Evolutionary conservation across 1,139 yeast genomes (phyloP).

Genomic region (Kodamaea alishanica): DNA sequence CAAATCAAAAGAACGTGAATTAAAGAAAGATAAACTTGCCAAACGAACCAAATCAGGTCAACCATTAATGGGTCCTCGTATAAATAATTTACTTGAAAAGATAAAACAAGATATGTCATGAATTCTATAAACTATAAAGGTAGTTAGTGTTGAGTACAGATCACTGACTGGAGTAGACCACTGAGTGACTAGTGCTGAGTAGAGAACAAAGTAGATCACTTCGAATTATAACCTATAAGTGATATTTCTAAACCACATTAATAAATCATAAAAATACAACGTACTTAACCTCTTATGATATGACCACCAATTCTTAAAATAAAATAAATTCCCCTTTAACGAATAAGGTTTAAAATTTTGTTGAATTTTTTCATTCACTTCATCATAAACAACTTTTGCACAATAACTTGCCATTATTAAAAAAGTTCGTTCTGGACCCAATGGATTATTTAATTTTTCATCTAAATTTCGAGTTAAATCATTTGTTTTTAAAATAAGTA

Average conservation of each 20-base stretch:
- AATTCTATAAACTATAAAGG: neutral
- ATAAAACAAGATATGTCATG: constrained; percentile 48
- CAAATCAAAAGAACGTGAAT: constrained; percentile 30
- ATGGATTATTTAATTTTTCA: constrained; percentile 74
- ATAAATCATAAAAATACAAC: constrained; percentile 53
- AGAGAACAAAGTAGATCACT: too few species aligned
- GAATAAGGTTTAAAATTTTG: constrained; percentile 34
- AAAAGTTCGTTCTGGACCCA: constrained; percentile 87
- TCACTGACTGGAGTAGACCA: too few species aligned
- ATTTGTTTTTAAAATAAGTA: constrained; percentile 86
- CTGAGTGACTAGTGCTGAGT: too few species aligned
- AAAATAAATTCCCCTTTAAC: constrained; percentile 32
- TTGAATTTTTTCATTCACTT: constrained; percentile 45
- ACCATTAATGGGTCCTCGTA: constrained; percentile 88
- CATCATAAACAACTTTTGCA: constrained; percentile 73
- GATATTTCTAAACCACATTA: constrained; percentile 26
- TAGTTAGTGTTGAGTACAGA: too few species aligned
- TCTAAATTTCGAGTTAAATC: constrained; percentile 88
- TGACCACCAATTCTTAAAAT: constrained; percentile 31
- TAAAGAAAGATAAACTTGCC: constrained; percentile 48
- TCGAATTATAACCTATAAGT: too few species aligned
- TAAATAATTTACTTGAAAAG: constrained; percentile 72
- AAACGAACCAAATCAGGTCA: constrained; percentile 75
- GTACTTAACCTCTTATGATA: constrained; percentile 54
- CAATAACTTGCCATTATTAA: constrained; percentile 88